Evolutionary conservation across 495 filamentous ascomycete species (phyloP), one percentile per base, ranked within the genome.

Genomic region (Neurospora intermedia): DNA sequence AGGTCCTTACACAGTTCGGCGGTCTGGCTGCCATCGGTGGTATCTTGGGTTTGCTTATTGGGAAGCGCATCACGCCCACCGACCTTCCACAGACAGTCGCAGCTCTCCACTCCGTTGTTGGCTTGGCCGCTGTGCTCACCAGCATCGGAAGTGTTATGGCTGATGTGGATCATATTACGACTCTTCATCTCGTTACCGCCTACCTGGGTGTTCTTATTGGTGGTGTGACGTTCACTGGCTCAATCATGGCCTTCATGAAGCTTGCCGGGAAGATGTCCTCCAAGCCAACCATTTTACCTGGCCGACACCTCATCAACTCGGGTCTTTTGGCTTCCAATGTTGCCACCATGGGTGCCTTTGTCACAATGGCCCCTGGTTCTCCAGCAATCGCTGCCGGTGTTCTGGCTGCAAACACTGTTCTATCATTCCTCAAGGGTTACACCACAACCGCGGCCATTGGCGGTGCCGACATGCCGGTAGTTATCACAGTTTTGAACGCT

Each of bases 391-490:
- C 91, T 54, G 92, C 91, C 16, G 87, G 85, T 8, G 92, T 91
- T 66, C 84, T 94, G 1, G 87, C 89, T 71, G 90, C 90, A 73
- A 95, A 91, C 79, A 90, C 92, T 1, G 81, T 87, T 1, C 86
- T 95, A 15, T 92, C 91, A 66, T 95, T 95, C 83, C 75, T 91
- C 72, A 93, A 95, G 77, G 92, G 92, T 5, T 94, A 87, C 75
- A 95, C 92, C 13, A 94, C 92, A 3, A 95, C 92, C 0, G 84
- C 92, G 42, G 91, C 91, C 11, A 94, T 95, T 78, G 92, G 92
- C 13, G 92, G 92, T n/a, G 92, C 92, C 6, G 92, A 94, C 77
- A 93, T 93, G 91, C 91, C 92, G 18, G 92, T 95, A 20, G 92
- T 94, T 23, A 94, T 95, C 73, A 95, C 92, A 0, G 92, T 94